A percentile compares a stretch with the other conserved stretches of the same genome.
Evolutionary conservation across 495 filamentous ascomycete species (phyloP).

Genomic region (Neurospora pannonica): DNA sequence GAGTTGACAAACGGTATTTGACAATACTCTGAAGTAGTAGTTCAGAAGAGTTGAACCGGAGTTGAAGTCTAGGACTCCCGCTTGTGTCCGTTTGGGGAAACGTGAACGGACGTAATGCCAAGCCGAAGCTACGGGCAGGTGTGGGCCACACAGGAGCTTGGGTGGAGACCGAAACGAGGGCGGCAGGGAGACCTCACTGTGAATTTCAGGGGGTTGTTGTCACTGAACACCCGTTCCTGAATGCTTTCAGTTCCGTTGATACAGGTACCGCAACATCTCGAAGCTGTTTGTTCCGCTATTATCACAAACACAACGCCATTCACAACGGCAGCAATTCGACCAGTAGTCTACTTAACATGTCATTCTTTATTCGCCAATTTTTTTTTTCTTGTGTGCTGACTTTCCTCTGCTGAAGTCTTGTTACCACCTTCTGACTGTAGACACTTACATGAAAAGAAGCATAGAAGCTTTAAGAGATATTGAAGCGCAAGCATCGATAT

Average conservation of each 20-base stretch:
- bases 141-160: background rate
- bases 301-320: background rate
- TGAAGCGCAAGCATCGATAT: background rate
- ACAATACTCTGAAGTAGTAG: background rate
- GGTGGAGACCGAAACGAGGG: background rate
- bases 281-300: background rate
- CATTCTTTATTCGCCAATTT: too few relatives aligned
- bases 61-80: background rate
- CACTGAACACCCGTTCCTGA: background rate
- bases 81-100: background rate
- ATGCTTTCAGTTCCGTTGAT: background rate
- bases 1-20: background rate
- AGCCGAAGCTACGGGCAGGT: background rate
- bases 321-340: background rate
- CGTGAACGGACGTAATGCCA: background rate
- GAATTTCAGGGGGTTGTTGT: background rate
- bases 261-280: background rate
- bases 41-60: background rate
- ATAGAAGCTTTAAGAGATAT: background rate
- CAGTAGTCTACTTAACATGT: background rate
- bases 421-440: background rate
- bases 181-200: background rate
- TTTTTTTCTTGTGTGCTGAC: background rate
- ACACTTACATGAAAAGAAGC: background rate
- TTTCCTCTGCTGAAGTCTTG: background rate